Evolutionary conservation across 176 grass and related monocot species (phyloP), one percentile per base, ranked within the genome.

Genomic region (Areca catechu): DNA sequence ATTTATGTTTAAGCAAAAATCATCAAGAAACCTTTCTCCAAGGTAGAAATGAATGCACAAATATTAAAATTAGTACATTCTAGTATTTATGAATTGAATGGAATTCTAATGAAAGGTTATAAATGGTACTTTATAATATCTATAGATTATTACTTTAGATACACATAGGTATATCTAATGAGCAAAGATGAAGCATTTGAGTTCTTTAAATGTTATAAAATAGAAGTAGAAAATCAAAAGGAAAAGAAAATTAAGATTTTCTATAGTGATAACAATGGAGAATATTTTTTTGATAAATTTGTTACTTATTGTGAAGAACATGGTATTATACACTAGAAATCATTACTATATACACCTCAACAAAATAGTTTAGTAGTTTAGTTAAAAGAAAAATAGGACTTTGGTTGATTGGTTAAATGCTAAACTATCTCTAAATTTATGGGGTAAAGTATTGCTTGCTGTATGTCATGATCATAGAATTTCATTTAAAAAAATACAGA

Each of bases 391-490:
- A 20, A 47, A 19, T 37, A 20, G 20, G 20, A 12, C 5, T 43
- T 61, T 61, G 28, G 16, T 61, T 61, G 19, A 47, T 61, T 25
- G 24, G 24, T 25, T 25, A 60, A 60, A 60, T 60, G 24, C 25
- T 29, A 60, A 34, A 60, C 19, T 18, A 17, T 19, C 16, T 6
- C 18, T 22, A 17, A 60, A 60, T 60, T 5, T 60, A n/a, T 60
- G 58, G 58, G n/a, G 58, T 24, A 3, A 28, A 19, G 15, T 24
- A 30, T 29, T 60, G 29, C 21, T 60, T 15, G 16, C 12, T 15
- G 20, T 24, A 15, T 30, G 15, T 19, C 24, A 60, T 34, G 21
- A 37, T 16, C 23, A 61, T 15, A 47, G 20, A 37, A 37, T 61
- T 2, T 1, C 15, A 0, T 61, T 15, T 17, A 60, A 12, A 60